Evolutionary conservation across 1,284 basidiomycete genomes (phyloP), one percentile per base, ranked within the genome.

Genomic region (Irpex lacteus): DNA sequence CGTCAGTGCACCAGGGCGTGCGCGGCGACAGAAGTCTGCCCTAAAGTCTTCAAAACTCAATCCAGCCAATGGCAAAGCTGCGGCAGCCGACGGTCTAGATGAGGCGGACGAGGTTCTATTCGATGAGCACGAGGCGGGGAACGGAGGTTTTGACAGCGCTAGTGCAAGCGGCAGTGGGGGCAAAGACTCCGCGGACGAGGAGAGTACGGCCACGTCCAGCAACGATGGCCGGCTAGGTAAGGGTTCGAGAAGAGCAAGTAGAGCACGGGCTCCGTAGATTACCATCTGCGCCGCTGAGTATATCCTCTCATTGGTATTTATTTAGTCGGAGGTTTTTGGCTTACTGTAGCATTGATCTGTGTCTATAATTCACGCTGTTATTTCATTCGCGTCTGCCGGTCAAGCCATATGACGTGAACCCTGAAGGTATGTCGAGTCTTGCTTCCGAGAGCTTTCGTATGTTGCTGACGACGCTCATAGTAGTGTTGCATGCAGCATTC

Each of bases 31-130:
- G 49, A 72, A 57, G 60, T 67, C 71, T 67, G 68, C 66, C 66
- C 73, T 70, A 70, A 69, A 69, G 21, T 56, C 60, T 59, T 73
- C 73, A 8, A 69, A 69, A 40, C 63, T 74, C 55, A 74, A 72
- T 34, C 65, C 66, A 36, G 70, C 70, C n/a, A 68, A 69, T n/a
- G 69, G 67, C 59, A 68, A 65, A 37, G 62, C 56, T 18, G 57
- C 37, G 57, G 40, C 5, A 47, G 59, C 65, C 55, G 67, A 65
- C 7, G 61, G 64, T 19, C 68, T 63, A 32, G 72, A 79, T 61
- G 76, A 69, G 21, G 70, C 72, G 47, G 76, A 84, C 63, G 84
- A 87, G 69, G 80, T 87, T 49, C 71, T 87, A 40, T 88, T 89
- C 69, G 87, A 89, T 70, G 85, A 86, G 63, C 82, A 82, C 60